These are phyloP conservation scores for Fraxinus albicans DNA, from an alignment of 305 asterid genomes.

Conservation along the genomic window DNA sequence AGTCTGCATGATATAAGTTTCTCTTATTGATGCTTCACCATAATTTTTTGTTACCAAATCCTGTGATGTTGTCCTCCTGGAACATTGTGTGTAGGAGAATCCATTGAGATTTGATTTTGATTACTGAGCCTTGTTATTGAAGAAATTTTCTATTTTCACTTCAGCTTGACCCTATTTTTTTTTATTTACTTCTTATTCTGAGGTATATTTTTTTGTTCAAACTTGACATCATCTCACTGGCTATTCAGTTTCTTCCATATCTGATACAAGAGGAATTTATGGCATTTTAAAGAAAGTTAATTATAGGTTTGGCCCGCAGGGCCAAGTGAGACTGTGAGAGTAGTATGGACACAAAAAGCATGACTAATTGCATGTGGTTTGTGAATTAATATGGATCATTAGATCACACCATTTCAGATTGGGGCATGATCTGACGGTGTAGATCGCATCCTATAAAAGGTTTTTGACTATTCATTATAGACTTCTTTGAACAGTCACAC, in stretches of 20 bases:
- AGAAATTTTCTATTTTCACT: not conserved
- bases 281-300: not conserved
- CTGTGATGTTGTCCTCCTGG: not conserved
- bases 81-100: not conserved
- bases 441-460: not conserved
- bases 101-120: not conserved
- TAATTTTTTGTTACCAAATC: not conserved
- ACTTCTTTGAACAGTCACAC: not conserved
- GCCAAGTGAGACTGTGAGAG: not conserved
- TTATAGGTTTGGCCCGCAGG: not conserved
- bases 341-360: not conserved
- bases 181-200: not conserved
- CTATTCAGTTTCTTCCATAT: not conserved
- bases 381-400: not conserved
- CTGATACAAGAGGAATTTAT: not conserved
- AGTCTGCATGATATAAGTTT: constrained; percentile 27
- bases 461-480: too few relatives aligned
- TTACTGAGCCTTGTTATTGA: not conserved
- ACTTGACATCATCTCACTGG: not conserved
- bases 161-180: not conserved
- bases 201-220: not conserved
- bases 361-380: not conserved
- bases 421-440: not conserved
- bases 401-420: not conserved
- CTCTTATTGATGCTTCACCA: not conserved